These are phyloP conservation scores for Chrysochromulina tobinii DNA, from an alignment of 78 protist species.

Conservation along the genomic window DNA sequence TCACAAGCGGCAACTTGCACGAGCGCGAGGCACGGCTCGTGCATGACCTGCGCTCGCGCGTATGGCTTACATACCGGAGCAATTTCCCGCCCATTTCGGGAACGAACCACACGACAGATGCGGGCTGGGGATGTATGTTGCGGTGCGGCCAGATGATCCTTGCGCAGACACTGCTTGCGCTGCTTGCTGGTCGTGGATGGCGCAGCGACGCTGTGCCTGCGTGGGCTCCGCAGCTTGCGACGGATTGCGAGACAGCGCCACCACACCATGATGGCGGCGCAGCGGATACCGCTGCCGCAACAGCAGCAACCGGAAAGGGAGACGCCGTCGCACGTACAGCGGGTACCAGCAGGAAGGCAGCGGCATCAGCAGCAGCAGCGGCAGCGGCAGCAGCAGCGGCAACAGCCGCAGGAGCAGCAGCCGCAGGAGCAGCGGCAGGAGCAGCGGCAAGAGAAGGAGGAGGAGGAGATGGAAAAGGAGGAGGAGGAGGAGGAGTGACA, in stretches of 20 bases:
- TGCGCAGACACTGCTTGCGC: neutral
- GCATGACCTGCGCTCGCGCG: neutral
- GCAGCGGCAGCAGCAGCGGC: too few species aligned
- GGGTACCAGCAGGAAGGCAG: too few species aligned
- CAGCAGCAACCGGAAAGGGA: neutral
- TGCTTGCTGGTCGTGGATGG: neutral
- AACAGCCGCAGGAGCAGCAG: too few species aligned
- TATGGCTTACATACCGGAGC: slow-evolving; percentile 22
- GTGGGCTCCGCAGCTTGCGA: too few species aligned
- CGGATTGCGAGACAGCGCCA: neutral
- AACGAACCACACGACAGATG: neutral
- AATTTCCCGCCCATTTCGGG: neutral
- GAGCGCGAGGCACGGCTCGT: too few species aligned
- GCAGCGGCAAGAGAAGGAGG: too few species aligned
- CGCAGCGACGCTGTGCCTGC: too few species aligned
- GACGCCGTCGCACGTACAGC: neutral
- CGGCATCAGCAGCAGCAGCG: too few species aligned
- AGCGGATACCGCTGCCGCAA: neutral
- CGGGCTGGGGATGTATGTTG: slow-evolving; percentile 58
- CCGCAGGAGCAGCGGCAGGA: too few species aligned
- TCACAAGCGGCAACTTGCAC: too few species aligned
- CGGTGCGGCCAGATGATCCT: slow-evolving; percentile 49
- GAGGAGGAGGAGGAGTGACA: too few species aligned
- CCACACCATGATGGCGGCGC: neutral
- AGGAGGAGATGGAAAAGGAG: too few species aligned